Evolutionary conservation across 1,284 basidiomycete genomes (phyloP), one percentile per base, ranked within the genome.

Genomic region (Entoloma clypeatum): DNA sequence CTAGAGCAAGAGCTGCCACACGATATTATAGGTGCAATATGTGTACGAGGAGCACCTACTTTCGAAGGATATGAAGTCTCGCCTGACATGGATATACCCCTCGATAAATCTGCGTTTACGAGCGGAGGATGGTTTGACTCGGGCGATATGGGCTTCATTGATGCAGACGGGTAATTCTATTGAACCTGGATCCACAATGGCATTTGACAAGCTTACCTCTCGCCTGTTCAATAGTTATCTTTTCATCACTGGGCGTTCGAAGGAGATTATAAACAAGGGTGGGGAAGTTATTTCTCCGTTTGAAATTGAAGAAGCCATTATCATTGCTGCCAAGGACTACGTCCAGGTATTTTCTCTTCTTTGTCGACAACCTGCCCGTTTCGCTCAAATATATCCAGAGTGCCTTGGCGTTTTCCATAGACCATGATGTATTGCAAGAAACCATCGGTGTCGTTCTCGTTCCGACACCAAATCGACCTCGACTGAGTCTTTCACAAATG

Each of bases 251-350:
- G 77, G 76, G 6, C 66, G 77, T 17, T 69, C 76, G 8, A 79
- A 79, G 56, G 77, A 79, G 61, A 72, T 79, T 45, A 77, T 77
- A 55, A 77, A 78, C 56, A 72, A 74, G 45, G 77, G 77, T 10
- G 81, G 81, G 2, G 80, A 85, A 56, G 81, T 83, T 48, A 76
- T 83, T 46, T 77, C 75, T 5, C 81, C 81, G 1, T 75, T 83
- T 48, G 80, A 85, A 60, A 58, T 74, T 21, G 71, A 74, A 53
- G 71, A 74, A 51, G 71, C 71, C 5, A 62, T 74, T 19, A 56
- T 62, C 18, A 65, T 60, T 7, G 65, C 63, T 7, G 68, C 67
- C 9, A 66, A 62, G 48, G 57, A 58, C 35, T 59, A 57, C 36
- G 67, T 72, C n/a, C 64, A 69, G 57, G 67, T 67, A 46, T 29